Evolutionary conservation across 805 yeast species (phyloP).

Genomic region (Candida parachauliodes): DNA sequence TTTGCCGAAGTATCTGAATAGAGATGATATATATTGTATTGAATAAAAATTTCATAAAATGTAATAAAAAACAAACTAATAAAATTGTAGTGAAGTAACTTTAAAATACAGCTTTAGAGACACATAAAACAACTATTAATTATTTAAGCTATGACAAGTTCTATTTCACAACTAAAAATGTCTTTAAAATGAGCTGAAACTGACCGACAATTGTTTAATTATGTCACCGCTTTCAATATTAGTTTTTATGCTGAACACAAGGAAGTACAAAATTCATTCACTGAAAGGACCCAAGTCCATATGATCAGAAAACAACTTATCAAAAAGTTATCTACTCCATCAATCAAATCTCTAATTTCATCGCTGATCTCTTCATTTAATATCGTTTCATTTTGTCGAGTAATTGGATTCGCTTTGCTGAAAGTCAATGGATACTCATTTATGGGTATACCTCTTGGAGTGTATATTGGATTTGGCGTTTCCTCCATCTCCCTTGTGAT

Average conservation of each 20-base stretch:
- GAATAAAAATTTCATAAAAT: too few relatives aligned
- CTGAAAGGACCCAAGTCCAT: conserved; percentile 10
- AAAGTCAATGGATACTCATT: conserved; percentile 17
- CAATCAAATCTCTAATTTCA: conserved; percentile 16
- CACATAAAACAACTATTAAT: too few relatives aligned
- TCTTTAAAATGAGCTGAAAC: too few relatives aligned
- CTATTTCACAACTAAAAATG: too few relatives aligned
- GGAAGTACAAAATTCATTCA: conserved; percentile 2
- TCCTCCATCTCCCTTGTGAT: background rate
- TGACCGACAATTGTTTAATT: too few relatives aligned
- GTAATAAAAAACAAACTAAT: too few relatives aligned
- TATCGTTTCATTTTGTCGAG: background rate
- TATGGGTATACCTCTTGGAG: conserved; percentile 23
- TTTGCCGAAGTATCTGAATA: conserved; percentile 95
- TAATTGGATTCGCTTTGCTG: conserved; percentile 9
- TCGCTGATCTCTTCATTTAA: conserved; percentile 10
- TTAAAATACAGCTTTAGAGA: too few relatives aligned
- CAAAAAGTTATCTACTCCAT: conserved; percentile 18
- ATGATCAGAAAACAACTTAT: conserved; percentile 13
- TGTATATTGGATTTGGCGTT: conserved; percentile 9
- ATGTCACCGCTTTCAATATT: too few relatives aligned
- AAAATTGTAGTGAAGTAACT: too few relatives aligned
- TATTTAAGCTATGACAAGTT: too few relatives aligned
- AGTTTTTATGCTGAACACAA: conserved; percentile 1
- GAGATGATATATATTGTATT: too few relatives aligned